Evolutionary conservation across 805 yeast species (phyloP), one percentile per base, ranked within the genome.

Genomic region (Myxozyma neglecta): DNA sequence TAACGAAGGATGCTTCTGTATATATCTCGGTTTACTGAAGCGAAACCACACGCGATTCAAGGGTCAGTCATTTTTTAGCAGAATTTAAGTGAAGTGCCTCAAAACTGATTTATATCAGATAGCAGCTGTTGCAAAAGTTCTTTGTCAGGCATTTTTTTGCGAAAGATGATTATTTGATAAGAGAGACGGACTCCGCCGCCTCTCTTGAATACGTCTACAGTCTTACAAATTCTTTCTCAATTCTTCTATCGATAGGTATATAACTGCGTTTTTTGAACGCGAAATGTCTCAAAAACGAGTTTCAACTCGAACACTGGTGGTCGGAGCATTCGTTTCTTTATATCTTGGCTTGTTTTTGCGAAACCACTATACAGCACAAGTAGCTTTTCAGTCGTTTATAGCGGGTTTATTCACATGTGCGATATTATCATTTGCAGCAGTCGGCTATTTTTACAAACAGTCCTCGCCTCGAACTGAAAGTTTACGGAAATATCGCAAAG

Each of bases 391-490:
- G 29, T 48, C 58, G 8, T 63, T 63, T 44, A 10, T 60, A 13
- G 50, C 57, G 5, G 66, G 66, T 7, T 50, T 34, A 13, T 16
- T 53, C 18, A 32, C 55, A 4, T 63, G 64, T 50, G 49, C 59
- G 39, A n/a, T 63, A 14, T 24, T 63, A n/a, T 42, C 61, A 6
- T 53, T 63, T 35, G 64, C 66, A 6, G 66, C 66, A 6, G 64
- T 63, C 7, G 64, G 66, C 11, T 63, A 60, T 35, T 63, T 60
- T 36, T 63, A 60, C 55, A 63, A 63, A 45, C 64, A 49, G 13
- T 55, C 63, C 6, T 60, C 66, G 34, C 63, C 64, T 9, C 42
- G 57, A 39, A 39, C 52, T 6, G 59, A 53, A 29, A 39, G 47
- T 18, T 20, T 53, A 32, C 57, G 56, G 13, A 45, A 57, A 29